Evolutionary conservation across 768 basidiomycete genomes (phyloP), one percentile per base, ranked within the genome.

Genomic region (Leccinum aurantiacum): DNA sequence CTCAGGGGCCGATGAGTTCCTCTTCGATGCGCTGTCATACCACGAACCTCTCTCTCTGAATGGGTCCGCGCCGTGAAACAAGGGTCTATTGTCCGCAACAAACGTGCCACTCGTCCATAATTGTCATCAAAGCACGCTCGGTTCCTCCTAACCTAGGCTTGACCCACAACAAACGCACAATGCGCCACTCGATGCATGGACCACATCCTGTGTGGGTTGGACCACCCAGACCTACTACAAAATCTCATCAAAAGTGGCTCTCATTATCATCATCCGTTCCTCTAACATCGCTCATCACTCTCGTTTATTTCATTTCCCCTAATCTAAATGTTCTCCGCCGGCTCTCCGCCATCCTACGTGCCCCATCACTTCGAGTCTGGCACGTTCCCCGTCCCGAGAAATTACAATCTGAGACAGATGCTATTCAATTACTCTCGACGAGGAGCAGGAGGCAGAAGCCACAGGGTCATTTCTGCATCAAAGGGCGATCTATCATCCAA

Each of bases 361-460:
- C 69, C 69, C 8, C 63, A 49, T 48, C 62, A 59, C 19, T 68
- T 59, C 57, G 65, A 61, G 6, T 68, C 68, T 22, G 68, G 70
- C 57, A 71, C 70, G 50, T 72, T 72, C 29, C 68, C 70, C 35
- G 71, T 71, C 54, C 65, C 70, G 19, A 60, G 46, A 53, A 52
- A 67, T 38, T 70, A 72, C 50, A 60, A 54, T 14, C 53, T 72
- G 58, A 68, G 62, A 59, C 70, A 71, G 55, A 71, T 71, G 70
- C 59, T 71, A 41, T 68, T 63, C 58, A 71, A 70, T 52, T 64
- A 68, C 48, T 33, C 62, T 6, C 25, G 52, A 17, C 24, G 58
- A 10, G 33, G 31, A 11, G 53, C n/a, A 44, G n/a, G n/a, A 10
- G 41, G 9, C 41, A 44, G 44, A 46, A 19, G 44, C 44, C 9